Base-by-base conservation (phyloP, 2,329 filamentous ascomycete species). In the Clonostachys rhizophaga region DNA sequence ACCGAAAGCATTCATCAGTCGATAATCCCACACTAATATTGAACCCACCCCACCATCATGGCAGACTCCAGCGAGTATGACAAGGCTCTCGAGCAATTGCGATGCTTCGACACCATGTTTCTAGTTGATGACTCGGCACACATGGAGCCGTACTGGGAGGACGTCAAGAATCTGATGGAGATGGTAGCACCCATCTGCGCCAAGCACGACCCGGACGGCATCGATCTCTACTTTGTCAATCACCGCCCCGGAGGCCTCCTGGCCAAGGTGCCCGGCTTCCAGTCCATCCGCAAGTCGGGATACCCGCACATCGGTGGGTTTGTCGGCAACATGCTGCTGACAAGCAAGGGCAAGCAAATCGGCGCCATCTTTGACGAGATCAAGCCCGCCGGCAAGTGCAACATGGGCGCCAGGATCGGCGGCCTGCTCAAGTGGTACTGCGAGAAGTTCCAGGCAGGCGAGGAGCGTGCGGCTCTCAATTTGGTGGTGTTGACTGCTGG, bases 401-500 rank as follows among this genome's bases (percentile, higher is more conserved):
- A 86, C 0, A 95, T 89, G 0, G 91, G 90, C 2, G 73, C 70
- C 34, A 78, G 87, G 9, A 75, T 96, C 2, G 74, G 83, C 47
- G 65, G 76, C 43, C 91, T 97, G 53, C 72, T 96, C 6, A 71
- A 75, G 41, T 83, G 87, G 0, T 96, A 96, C 60, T 61, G 95
- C 4, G 60, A 50, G 2, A 48, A 53, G 10, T 52, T 68, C 5
- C 65, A 64, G 5, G 61, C 73, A 16, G 65, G 68, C 0, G 63
- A 68, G 30, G 63, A 61, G 7, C 74, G 87, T 20, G 91, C 90
- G 60, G 90, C 91, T 1, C 71, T 96, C 43, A 96, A 96, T 60
- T 78, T 97, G 63, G 96, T 97, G 56, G 85, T 95, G 52, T 87
- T 97, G 59, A 97, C 94, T 0, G 92, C 97, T 62, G 94, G 94